Evolutionary conservation across 352 stramenopile genomes (phyloP), one percentile per base, ranked within the genome.

Genomic region (Phytopythium vexans): DNA sequence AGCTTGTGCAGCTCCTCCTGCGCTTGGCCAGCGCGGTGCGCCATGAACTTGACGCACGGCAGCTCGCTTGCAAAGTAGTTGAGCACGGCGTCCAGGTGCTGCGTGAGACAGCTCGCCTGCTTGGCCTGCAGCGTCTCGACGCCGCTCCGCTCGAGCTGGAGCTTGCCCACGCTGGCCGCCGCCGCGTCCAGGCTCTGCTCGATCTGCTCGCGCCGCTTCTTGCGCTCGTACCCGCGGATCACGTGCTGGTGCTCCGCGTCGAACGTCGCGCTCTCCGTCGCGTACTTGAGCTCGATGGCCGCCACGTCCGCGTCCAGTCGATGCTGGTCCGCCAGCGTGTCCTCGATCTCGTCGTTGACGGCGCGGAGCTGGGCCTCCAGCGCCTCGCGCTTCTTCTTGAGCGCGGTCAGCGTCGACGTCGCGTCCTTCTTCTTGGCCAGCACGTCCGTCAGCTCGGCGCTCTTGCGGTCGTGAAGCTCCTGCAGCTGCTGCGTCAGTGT

Each of bases 21-120:
- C 4, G 73, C 69, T 36, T 89, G 70, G 33, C 73, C 56, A 1
- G 86, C 73, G 6, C 83, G 74, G 8, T 69, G 73, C 62, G 78
- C 75, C 75, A 91, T 92, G 49, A 92, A 92, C 58, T 90, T 85
- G 9, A 91, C 63, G 41, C 83, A 94, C 16, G 79, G 81, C 46
- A 89, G 49, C 41, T 94, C 74, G 49, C 81, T 88, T 42, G 74
- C 74, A 50, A 90, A 88, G 46, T 91, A 94, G 27, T 79, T 76
- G 8, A 88, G 50, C 11, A 80, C 68, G 32, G 73, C 77, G 57
- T 94, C 75, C 10, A 92, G 46, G 36, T 92, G 74, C 60, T 92
- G 79, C 0, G 68, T 56, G 42, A 82, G 39, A 42, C 72, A 85
- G 15, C 54, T 49, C 1, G 70, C 62, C 33, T 77, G 72, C 51